Percentiles rank a stretch among this genome's conserved stretches.
Evolutionary conservation across 164 flowering plant genomes (phyloP).

Genomic region (Magnolia changhungtana): DNA sequence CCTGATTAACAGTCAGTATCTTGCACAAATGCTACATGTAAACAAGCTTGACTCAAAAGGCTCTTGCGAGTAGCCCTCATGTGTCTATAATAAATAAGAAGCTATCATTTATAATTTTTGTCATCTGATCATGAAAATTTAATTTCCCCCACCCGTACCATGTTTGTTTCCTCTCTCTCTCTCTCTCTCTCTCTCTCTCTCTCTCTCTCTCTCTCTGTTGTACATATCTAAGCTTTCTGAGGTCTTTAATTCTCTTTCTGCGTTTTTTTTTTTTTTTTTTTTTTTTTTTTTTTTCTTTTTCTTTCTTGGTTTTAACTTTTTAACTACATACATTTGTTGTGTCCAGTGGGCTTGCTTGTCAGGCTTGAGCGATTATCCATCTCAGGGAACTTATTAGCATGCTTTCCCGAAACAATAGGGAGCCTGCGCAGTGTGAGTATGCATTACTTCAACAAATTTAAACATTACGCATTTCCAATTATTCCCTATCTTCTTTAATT

Average conservation of each 20-base stretch:
- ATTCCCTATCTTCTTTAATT: neutral
- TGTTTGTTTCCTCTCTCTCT: neutral
- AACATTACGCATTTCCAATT: neutral
- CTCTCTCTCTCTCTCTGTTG: neutral
- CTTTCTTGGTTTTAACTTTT: neutral
- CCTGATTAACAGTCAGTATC: no score
- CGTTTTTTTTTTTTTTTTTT: neutral
- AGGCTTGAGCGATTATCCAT: constrained; percentile 80
- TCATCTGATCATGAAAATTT: neutral
- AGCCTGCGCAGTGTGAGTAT: constrained; percentile 92
- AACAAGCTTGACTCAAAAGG: no score
- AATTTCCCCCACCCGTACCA: neutral
- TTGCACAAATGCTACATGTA: no score
- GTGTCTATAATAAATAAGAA: constrained; percentile 14
- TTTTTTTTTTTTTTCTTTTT: neutral
- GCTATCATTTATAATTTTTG: constrained; percentile 4
- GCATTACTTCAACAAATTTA: neutral
- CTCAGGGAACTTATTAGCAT: constrained; percentile 54
- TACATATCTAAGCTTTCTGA: neutral
- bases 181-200: neutral
- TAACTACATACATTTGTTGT: constrained; percentile 15
- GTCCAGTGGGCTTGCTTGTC: constrained; percentile 83
- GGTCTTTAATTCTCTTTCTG: neutral
- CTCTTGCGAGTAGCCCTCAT: no score
- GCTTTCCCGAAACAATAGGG: constrained; percentile 91